Conservation (phyloP, 306 rosid species). For the Psophocarpus tetragonolobus region DNA sequence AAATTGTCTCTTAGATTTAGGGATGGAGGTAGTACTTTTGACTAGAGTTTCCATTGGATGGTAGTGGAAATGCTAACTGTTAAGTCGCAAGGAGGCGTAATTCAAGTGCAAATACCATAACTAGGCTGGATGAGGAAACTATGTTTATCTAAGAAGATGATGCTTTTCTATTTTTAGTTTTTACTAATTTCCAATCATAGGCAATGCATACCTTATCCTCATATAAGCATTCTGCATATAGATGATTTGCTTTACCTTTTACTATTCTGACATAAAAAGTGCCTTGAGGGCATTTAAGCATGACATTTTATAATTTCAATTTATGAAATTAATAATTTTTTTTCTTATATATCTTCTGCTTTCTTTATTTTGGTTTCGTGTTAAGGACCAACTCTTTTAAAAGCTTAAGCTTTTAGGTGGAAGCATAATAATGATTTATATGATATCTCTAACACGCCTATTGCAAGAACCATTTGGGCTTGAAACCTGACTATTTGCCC, state of each 20-base stretch:
- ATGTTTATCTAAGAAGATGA: constrained; percentile 2
- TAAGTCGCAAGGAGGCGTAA: background rate
- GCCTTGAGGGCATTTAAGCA: constrained; percentile 9
- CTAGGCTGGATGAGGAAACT: constrained; percentile 2
- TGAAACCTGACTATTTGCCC: background rate
- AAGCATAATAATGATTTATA: background rate
- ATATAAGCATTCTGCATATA: constrained; percentile 1
- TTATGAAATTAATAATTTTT: background rate
- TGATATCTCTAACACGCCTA: background rate
- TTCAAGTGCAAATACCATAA: constrained; percentile 19
- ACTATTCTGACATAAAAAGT: constrained; percentile 3
- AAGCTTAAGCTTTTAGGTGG: background rate
- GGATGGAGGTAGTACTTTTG: too few species aligned
- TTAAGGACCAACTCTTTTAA: background rate
- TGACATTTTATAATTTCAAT: background rate
- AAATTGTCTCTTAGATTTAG: too few species aligned
- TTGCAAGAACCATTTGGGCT: background rate
- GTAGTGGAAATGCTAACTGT: too few species aligned
- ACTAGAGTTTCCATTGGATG: background rate
- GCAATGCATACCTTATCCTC: background rate
- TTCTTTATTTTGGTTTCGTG: background rate
- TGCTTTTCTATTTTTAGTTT: constrained; percentile 21
- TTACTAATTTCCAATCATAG: background rate
- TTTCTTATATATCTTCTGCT: background rate
- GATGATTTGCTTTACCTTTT: background rate